Conservation (phyloP, 2,329 filamentous ascomycete species). For the Colletotrichum sp. region DNA sequence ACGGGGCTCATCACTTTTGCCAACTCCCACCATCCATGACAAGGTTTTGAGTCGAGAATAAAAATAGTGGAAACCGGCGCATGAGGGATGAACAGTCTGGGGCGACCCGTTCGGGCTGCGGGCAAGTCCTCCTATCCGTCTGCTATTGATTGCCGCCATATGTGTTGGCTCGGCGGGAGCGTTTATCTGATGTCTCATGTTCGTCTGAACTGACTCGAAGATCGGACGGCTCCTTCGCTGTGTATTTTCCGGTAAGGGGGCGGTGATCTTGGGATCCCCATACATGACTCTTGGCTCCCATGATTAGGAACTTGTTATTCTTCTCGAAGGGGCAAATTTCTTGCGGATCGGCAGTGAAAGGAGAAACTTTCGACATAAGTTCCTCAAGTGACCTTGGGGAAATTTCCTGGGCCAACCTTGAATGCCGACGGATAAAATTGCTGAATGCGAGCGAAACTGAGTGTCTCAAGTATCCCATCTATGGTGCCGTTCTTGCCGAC, state of each 20-base stretch:
- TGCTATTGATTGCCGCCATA: neutral
- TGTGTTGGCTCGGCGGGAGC: neutral
- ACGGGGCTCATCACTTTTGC: neutral
- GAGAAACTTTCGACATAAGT: neutral
- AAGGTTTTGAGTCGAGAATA: neutral
- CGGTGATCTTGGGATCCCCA: neutral
- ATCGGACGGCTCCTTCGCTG: neutral
- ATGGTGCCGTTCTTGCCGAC: neutral
- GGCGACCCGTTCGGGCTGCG: neutral
- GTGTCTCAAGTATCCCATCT: neutral
- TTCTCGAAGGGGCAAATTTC: neutral
- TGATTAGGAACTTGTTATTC: neutral
- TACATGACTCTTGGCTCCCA: neutral
- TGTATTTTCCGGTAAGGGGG: neutral
- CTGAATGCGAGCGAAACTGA: neutral
- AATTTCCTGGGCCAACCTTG: neutral
- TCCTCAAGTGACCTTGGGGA: neutral
- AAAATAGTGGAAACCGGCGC: neutral
- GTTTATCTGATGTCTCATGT: neutral
- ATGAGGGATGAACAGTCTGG: neutral
- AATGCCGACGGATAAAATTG: neutral
- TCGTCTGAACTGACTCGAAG: slow-evolving; percentile 11
- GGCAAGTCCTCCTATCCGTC: neutral
- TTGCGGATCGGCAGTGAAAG: neutral
- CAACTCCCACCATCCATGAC: slow-evolving; percentile 5